Base-by-base conservation (phyloP, 768 basidiomycete genomes). In the Tulasnella sp. region DNA sequence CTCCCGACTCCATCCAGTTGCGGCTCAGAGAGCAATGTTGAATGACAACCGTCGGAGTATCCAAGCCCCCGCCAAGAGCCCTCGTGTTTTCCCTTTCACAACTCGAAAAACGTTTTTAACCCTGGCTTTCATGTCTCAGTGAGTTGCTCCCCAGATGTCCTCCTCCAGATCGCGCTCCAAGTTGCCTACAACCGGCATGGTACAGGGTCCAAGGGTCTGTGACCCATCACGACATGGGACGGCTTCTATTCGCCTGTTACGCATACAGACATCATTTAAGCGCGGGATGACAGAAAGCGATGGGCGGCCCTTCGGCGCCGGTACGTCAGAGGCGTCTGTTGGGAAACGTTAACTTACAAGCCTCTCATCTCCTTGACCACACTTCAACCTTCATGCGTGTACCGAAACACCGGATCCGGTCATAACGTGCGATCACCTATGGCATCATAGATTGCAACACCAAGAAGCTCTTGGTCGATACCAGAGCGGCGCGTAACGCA, bases 141-240 rank as follows among this genome's bases (percentile, higher is more conserved):
- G 61, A 86, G 87, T 51, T 83, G 88, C n/a, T 85, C 88, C 4
- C 90, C 96, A 0, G 96, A 98, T 82, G 93, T 93, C 0, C 98
- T 89, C 84, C 88, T 97, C 71, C 96, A 98, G 83, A 92, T 97
- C 88, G 93, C 90, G 0, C n/a, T n/a, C n/a, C n/a, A n/a, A n/a
- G n/a, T n/a, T n/a, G n/a, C n/a, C 87, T 98, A 26, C 96, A 98
- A 83, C 88, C 97, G 13, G 96, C 95, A 4, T 98, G 93, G 91
- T 94, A 92, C 85, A 89, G 88, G 82, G 89, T 90, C 32, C 92
- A 91, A 70, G 90, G 90, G 15, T 85, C 86, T 77, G 91, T 94
- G 81, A 93, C 94, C 4, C 96, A 1, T 95, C 93, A 39, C 16
- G 9, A n/a, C 98, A 98, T 83, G 96, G 98, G 84, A 98, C 96